phyloP scores from a whole-genome alignment of 129 eudicot species.

The Apium graveolens region DNA sequence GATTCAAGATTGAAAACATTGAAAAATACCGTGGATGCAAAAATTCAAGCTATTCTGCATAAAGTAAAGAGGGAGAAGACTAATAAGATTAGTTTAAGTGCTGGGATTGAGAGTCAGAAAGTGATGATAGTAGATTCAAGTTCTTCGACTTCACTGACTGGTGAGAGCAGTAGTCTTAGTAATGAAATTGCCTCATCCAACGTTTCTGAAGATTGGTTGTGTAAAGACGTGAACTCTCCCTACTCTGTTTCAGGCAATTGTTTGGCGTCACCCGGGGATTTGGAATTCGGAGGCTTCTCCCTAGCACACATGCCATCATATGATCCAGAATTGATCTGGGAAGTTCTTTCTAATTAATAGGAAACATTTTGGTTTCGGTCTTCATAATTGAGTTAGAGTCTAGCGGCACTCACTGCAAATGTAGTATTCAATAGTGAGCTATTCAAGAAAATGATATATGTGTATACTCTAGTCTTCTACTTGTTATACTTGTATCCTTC shows the following conservation, averaged over 20 bases:
- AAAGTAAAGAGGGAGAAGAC: conserved; percentile 57
- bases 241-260: conserved; percentile 28
- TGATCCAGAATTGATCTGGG: conserved; percentile 78
- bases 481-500: background rate
- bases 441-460: background rate
- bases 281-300: conserved; percentile 42
- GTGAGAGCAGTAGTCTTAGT: conserved; percentile 10
- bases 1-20: conserved; percentile 38
- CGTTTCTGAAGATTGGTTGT: conserved; percentile 50
- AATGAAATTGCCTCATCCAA: conserved; percentile 30
- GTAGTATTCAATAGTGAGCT: background rate
- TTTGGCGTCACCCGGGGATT: conserved; percentile 10
- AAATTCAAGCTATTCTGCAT: conserved; percentile 77
- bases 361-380: background rate
- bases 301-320: conserved; percentile 80
- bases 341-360: conserved; percentile 54
- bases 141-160: conserved; percentile 29
- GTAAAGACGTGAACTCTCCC: conserved; percentile 38
- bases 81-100: conserved; percentile 19
- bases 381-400: background rate
- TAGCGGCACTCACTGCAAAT: background rate
- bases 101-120: conserved; percentile 13
- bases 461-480: background rate
- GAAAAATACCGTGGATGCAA: conserved; percentile 66
- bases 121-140: conserved; percentile 16